A percentile compares a stretch with the other conserved stretches of the same genome.
phyloP scores from a whole-genome alignment of 768 basidiomycete genomes.

The Amanita jacksonii region DNA sequence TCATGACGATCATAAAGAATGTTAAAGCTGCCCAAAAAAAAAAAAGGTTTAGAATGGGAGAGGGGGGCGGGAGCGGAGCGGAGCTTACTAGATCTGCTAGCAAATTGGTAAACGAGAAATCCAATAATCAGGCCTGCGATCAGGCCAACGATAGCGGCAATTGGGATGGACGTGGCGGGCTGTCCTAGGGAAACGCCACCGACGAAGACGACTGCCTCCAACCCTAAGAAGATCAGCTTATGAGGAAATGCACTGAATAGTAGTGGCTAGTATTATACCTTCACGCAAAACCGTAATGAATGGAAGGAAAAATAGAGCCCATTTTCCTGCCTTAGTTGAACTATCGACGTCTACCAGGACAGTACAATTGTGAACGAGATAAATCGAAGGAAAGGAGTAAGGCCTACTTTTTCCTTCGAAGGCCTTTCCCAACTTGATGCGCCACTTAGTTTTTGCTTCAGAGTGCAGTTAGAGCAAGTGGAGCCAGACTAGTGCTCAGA shows the following conservation, averaged over 20 bases:
- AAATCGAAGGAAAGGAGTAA: background rate
- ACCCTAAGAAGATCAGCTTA: slow-evolving; percentile 27
- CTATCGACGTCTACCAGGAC: slow-evolving; percentile 32
- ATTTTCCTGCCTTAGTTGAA: slow-evolving; percentile 53
- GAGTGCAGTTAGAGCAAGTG: background rate
- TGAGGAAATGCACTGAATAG: background rate
- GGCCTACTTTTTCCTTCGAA: slow-evolving; percentile 54
- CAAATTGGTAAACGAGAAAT: slow-evolving; percentile 70
- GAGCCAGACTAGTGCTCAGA: background rate
- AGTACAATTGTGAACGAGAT: background rate
- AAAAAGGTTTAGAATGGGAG: no score
- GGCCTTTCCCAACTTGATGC: slow-evolving; percentile 73
- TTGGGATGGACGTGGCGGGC: slow-evolving; percentile 76
- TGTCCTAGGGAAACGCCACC: slow-evolving; percentile 87
- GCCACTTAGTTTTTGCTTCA: slow-evolving; percentile 85
- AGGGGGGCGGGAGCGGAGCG: no score
- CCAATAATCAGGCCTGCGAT: slow-evolving; percentile 69
- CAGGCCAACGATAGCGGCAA: slow-evolving; percentile 82
- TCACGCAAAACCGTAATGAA: slow-evolving; percentile 90
- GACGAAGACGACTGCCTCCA: slow-evolving; percentile 91
- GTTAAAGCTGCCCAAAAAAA: slow-evolving; percentile 44
- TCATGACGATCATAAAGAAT: slow-evolving; percentile 87
- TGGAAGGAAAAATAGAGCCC: slow-evolving; percentile 85
- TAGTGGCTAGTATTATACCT: slow-evolving; percentile 30
- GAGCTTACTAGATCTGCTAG: slow-evolving; percentile 55